phyloP scores from a whole-genome alignment of 2,329 filamentous ascomycete genomes.

The Huntiella moniliformis region DNA sequence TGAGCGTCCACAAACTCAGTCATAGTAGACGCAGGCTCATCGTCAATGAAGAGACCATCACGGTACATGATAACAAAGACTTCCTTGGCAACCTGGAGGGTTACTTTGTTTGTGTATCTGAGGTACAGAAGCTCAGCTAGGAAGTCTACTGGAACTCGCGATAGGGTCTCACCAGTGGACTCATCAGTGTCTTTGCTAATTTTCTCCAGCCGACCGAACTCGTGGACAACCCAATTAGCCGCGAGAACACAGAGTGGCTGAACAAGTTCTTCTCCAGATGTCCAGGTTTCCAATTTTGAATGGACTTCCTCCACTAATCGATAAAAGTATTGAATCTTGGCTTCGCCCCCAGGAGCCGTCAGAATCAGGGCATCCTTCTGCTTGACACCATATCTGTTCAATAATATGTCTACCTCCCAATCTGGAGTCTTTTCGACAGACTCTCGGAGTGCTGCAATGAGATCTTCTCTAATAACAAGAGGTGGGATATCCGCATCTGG shows the following conservation, averaged over 20 bases:
- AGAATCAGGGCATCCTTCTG: slow-evolving; percentile 71
- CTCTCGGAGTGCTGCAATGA: slow-evolving; percentile 43
- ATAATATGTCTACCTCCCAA: slow-evolving; percentile 42
- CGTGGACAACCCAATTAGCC: slow-evolving; percentile 54
- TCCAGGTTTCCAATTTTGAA: slow-evolving; percentile 13
- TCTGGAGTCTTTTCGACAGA: slow-evolving; percentile 59
- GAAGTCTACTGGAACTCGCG: slow-evolving; percentile 25
- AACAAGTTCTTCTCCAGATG: slow-evolving; percentile 10
- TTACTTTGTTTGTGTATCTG: slow-evolving; percentile 31
- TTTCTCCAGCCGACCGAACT: slow-evolving; percentile 46
- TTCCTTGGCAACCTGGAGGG: slow-evolving; percentile 38
- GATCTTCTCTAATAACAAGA: slow-evolving; percentile 51
- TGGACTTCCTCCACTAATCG: slow-evolving; percentile 36
- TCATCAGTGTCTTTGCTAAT: slow-evolving; percentile 23
- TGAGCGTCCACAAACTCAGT: slow-evolving; percentile 31
- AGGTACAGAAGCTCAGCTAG: slow-evolving; percentile 33
- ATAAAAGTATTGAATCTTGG: slow-evolving; percentile 66
- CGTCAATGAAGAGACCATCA: slow-evolving; percentile 11
- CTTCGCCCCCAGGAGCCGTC: slow-evolving; percentile 57
- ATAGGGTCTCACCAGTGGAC: slow-evolving; percentile 22
- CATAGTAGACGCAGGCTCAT: slow-evolving; percentile 29
- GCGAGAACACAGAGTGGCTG: slow-evolving; percentile 27
- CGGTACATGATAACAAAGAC: slow-evolving; percentile 18
- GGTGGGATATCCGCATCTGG: slow-evolving; percentile 82
- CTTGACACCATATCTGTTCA: slow-evolving; percentile 46